phyloP scores from a whole-genome alignment of 129 eudicot genomes.

The Escallonia rubra region DNA sequence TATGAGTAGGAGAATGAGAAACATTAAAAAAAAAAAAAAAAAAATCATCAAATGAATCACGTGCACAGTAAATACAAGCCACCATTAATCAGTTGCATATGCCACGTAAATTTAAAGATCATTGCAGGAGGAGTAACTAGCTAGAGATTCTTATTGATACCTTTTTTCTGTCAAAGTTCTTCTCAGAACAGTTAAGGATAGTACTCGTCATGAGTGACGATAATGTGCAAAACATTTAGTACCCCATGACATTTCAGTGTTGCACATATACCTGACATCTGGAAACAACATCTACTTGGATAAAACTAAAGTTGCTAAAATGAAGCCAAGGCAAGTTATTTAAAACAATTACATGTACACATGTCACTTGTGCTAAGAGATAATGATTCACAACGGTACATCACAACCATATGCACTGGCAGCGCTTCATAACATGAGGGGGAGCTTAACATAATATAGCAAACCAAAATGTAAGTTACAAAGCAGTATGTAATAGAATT shows the following conservation, averaged over 20 bases:
- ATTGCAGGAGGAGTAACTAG: too few species aligned
- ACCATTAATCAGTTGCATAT: too few species aligned
- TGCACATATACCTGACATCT: too few species aligned
- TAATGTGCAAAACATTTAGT: too few species aligned
- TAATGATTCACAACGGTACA: not conserved
- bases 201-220: too few species aligned
- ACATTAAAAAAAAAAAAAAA: not conserved
- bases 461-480: slow-evolving; percentile 11
- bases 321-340: too few species aligned
- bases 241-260: too few species aligned
- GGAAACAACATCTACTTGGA: too few species aligned
- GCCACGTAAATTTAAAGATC: too few species aligned
- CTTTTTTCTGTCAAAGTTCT: too few species aligned
- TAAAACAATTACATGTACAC: not conserved
- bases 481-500: slow-evolving; percentile 25
- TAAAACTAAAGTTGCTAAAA: too few species aligned
- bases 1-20: not conserved
- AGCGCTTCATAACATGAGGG: not conserved
- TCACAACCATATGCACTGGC: not conserved
- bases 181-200: not conserved
- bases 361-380: not conserved
- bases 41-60: not conserved
- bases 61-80: not conserved
- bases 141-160: too few species aligned
- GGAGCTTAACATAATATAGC: not conserved